Evolutionary conservation across 768 basidiomycete genomes (phyloP), one percentile per base, ranked within the genome.

Genomic region (Hericium erinaceus): DNA sequence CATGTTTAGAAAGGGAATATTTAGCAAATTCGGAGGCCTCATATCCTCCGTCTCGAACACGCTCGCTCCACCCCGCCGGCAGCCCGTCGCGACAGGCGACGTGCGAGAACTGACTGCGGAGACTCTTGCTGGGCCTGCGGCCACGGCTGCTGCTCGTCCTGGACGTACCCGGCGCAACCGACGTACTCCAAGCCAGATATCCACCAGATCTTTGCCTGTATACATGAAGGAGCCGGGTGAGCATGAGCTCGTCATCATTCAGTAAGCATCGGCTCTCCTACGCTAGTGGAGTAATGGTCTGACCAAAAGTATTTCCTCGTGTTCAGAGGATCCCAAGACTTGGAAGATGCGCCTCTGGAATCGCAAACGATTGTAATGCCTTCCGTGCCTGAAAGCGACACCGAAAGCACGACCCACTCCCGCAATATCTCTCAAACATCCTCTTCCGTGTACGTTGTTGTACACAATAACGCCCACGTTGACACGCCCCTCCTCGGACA

Each of bases 171-270:
- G 85, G 24, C 73, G 79, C 52, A 72, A 73, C 7, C 70, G 77
- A 38, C 77, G 87, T 39, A 90, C 87, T 4, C 85, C 90, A 3
- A 90, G 87, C 48, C 88, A 90, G 67, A 83, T 91, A 54, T 89
- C 87, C 5, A 89, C 87, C 8, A 81, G 78, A 28, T 89, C 85
- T 5, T 68, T 92, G 33, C 90, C 90, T 5, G 80, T 77, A 28
- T 92, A 92, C 63, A 87, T 81, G 73, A 90, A 90, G 70, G 89
- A 92, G 59, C 88, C 90, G 0, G 89, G 89, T 15, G 90, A 90
- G 51, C 76, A 84, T 40, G 90, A 92, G 67, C 75, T 92, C 28
- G 90, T 92, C 5, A 81, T 92, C 54, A 74, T 70, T 48, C 68
- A 77, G 79, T 80, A 58, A 61, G 74, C 55, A 20, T 38, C 24